Conservation (phyloP, 176 grass and related monocot genomes). For the Carex parvula region DNA sequence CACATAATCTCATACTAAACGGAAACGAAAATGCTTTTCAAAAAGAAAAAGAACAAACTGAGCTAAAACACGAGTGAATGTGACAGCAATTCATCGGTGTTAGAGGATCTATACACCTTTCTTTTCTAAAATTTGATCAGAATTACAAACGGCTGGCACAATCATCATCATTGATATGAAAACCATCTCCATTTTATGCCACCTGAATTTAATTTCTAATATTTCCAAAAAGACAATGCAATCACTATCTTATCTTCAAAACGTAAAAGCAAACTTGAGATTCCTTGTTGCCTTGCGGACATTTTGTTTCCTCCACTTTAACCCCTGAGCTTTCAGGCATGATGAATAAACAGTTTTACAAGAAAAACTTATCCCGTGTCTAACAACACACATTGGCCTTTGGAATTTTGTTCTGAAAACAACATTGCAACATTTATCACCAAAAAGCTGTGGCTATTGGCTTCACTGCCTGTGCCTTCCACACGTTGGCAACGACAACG, state of each 20-base stretch:
- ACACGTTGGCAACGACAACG: conserved; percentile 22
- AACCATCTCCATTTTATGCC: neutral
- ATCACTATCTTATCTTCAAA: conserved; percentile 27
- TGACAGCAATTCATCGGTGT: neutral
- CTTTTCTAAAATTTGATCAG: neutral
- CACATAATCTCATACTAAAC: neutral
- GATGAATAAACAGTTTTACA: conserved; percentile 11
- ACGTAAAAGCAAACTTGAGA: conserved; percentile 15
- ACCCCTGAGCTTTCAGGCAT: conserved; percentile 9
- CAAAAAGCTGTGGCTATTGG: conserved; percentile 40
- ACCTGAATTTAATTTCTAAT: neutral
- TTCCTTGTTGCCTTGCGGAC: conserved; percentile 17
- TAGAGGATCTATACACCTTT: neutral
- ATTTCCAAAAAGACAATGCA: conserved; percentile 23
- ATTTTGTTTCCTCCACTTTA: conserved; percentile 6
- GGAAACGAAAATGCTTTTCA: neutral
- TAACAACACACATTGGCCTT: conserved; percentile 20
- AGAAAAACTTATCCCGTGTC: neutral
- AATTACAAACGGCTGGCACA: neutral
- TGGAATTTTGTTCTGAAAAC: conserved; percentile 23
- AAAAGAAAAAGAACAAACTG: neutral
- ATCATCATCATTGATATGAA: neutral
- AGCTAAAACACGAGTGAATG: neutral
- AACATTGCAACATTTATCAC: conserved; percentile 22
- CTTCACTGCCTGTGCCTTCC: conserved; percentile 27